Percentiles rank a stretch among this genome's conserved stretches.
Conservation (phyloP, 345 rosid species). For the Gossypium rotundifolium region DNA sequence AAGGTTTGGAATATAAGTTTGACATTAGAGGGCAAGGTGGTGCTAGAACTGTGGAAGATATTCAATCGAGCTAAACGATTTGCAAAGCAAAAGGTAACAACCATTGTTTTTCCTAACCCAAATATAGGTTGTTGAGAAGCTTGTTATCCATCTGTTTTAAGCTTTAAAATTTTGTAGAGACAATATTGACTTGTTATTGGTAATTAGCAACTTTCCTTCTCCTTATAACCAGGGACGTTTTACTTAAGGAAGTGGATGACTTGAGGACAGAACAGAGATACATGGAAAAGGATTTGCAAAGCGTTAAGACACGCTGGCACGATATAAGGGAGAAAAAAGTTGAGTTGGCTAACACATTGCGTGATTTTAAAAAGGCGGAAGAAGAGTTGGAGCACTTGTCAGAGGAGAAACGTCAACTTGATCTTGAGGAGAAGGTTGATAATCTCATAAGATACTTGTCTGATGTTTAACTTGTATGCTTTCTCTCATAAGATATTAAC, state of each 20-base stretch:
- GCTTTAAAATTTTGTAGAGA: background rate
- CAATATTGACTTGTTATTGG: background rate
- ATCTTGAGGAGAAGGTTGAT: conserved; percentile 73
- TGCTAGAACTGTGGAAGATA: conserved; percentile 63
- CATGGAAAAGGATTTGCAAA: conserved; percentile 73
- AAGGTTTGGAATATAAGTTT: conserved; percentile 78
- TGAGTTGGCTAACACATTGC: conserved; percentile 49
- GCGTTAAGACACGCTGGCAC: conserved; percentile 70
- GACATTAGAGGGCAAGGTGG: conserved; percentile 83
- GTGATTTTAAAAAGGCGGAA: conserved; percentile 59
- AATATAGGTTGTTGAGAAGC: background rate
- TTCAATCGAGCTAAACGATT: conserved; percentile 54
- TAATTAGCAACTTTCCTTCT: conserved; percentile 1
- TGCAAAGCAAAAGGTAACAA: conserved; percentile 57
- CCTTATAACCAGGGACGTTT: conserved; percentile 51
- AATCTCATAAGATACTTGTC: conserved; percentile 17
- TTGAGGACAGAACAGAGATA: conserved; percentile 65
- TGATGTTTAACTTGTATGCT: background rate
- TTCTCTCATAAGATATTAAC: background rate
- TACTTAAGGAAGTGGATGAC: conserved; percentile 61
- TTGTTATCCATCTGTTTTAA: background rate
- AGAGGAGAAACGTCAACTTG: conserved; percentile 78
- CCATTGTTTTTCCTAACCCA: background rate
- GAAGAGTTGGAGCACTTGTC: conserved; percentile 75
- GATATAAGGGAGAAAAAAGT: conserved; percentile 67